Evolutionary conservation across 495 filamentous ascomycete species (phyloP), one percentile per base, ranked within the genome.

Genomic region (Xylaria grammica): DNA sequence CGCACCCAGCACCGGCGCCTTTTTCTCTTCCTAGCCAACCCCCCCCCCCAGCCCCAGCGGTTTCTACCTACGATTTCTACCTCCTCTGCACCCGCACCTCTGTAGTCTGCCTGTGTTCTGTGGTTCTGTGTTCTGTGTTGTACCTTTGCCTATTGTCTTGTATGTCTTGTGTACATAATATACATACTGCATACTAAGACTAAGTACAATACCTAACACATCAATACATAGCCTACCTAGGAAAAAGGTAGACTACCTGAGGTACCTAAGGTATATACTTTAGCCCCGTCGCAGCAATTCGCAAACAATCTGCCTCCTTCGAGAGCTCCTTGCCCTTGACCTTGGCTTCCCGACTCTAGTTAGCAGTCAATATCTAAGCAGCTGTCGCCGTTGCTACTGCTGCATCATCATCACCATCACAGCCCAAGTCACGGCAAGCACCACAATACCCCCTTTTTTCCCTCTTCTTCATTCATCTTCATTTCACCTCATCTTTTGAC

Each of bases 251-350:
- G n/a, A n/a, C n/a, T n/a, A n/a, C n/a, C n/a, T n/a, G n/a, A n/a
- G n/a, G n/a, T n/a, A n/a, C n/a, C n/a, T n/a, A n/a, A n/a, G n/a
- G n/a, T n/a, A n/a, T 20, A 20, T 53, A 30, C 50, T 46, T 30
- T 61, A 61, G 58, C 20, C 58, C 58, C 27, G 60, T 63, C 51
- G 62, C 62, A 29, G 62, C 38, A 57, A 64, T 64, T 51, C 60
- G 48, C 60, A 62, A 62, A 45, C 60, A 52, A 53, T 62, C 60
- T 53, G 26, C 59, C 40, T 61, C 42, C 53, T 64, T 58, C 53
- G 52, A 64, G 29, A 64, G 40, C 61, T 56, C n/a, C 45, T 48
- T 7, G 6, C 32, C 54, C 54, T 46, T 58, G 54, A 46, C 36
- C 54, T 58, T 44, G 40, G 13, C 40, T 17, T n/a, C n/a, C 27